Conservation (phyloP, 768 basidiomycete species). For the Tylopilus felleus region DNA sequence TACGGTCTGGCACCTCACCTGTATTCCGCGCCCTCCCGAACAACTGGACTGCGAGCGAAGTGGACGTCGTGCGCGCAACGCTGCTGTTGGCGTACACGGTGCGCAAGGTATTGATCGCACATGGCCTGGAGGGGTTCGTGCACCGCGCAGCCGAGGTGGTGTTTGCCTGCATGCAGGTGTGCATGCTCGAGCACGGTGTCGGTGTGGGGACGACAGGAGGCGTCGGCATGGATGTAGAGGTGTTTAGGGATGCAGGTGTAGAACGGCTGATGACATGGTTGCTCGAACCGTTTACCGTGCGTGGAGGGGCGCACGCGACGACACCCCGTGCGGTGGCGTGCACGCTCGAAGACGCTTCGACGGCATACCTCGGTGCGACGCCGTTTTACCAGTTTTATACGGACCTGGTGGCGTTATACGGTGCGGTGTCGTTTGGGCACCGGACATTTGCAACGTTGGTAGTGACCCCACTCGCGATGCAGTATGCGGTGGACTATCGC, state of each 20-base stretch:
- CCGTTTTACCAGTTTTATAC: slow-evolving; percentile 95
- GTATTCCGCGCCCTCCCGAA: slow-evolving; percentile 67
- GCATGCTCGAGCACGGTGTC: slow-evolving; percentile 88
- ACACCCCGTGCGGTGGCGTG: slow-evolving; percentile 9
- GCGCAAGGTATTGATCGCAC: slow-evolving; percentile 42
- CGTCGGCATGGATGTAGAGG: slow-evolving; percentile 42
- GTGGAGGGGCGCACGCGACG: not conserved
- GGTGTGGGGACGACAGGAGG: slow-evolving; percentile 23
- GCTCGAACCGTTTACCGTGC: slow-evolving; percentile 50
- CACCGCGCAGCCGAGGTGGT: slow-evolving; percentile 36
- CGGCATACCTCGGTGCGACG: slow-evolving; percentile 54
- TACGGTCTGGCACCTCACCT: slow-evolving; percentile 70
- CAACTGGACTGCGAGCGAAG: slow-evolving; percentile 77
- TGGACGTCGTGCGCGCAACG: slow-evolving; percentile 68
- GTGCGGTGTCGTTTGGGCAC: slow-evolving; percentile 85
- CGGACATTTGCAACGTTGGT: slow-evolving; percentile 70
- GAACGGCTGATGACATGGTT: slow-evolving; percentile 55
- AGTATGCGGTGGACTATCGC: slow-evolving; percentile 79
- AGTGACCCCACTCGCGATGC: slow-evolving; percentile 72
- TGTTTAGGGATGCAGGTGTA: slow-evolving; percentile 77
- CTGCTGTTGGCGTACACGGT: slow-evolving; percentile 57
- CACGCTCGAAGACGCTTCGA: slow-evolving; percentile 52
- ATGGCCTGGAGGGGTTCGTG: slow-evolving; percentile 39
- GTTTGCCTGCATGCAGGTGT: slow-evolving; percentile 87
- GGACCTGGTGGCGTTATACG: slow-evolving; percentile 88